Evolutionary conservation across 1,284 basidiomycete genomes (phyloP), one percentile per base, ranked within the genome.

Genomic region (Singerocomus inundabilis): DNA sequence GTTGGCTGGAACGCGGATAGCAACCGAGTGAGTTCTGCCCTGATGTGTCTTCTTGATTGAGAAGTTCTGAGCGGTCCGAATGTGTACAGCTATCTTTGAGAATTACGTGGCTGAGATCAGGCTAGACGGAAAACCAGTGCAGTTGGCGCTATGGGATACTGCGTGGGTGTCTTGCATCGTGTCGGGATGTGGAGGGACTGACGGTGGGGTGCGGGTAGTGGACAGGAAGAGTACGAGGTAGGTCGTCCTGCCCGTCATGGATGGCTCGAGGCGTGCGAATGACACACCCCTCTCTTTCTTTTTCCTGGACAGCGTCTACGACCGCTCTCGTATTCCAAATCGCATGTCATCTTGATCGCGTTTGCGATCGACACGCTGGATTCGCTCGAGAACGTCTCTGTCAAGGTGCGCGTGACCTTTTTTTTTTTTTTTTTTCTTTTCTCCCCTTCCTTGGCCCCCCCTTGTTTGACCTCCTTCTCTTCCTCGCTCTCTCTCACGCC

Each of bases 81-180:
- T 21, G 4, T 21, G 35, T 33, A 31, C 73, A 86, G 91, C 93
- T 49, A 93, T 97, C 48, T 97, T 97, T 64, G 94, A 97, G 74
- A 99, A 98, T 70, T 99, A 98, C 71, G 95, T 98, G 53, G 95
- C 96, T 40, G 96, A 98, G 75, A 97, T 99, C 64, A 80, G 93
- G 61, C 77, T 98, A 48, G 96, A 99, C 70, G 94, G 94, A 57
- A 98, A 98, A 71, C 91, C 94, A 36, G 91, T 98, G 21, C 94
- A 98, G 69, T 74, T 98, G 49, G 94, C 95, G 35, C 73, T 98
- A 32, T 98, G 95, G 95, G 95, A 98, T 79, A 98, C 94, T 51
- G 95, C 95, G 93, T 58, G 51, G 55, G 59, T 55, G 36, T 37
- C 24, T 16, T 50, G 51, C 50, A 34, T 40, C 24, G 45, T 41